Conservation (phyloP, 169 alveolate species). For the Plasmodium adleri region DNA sequence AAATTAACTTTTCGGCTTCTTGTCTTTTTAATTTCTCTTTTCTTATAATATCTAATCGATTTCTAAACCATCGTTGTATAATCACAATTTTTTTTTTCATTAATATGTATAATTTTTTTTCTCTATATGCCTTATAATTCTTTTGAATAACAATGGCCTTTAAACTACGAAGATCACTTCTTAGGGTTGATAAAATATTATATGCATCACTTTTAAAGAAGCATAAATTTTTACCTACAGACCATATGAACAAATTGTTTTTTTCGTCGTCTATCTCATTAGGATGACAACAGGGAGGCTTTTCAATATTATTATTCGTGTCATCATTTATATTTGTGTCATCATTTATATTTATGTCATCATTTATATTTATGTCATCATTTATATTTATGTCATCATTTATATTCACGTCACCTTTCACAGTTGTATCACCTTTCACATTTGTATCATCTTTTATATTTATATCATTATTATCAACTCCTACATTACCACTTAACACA, state of each 20-base stretch:
- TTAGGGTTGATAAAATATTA: conserved; percentile 78
- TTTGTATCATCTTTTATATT: neutral
- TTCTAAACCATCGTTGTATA: conserved; percentile 82
- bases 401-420: neutral
- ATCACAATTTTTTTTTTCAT: conserved; percentile 69
- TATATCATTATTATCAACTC: neutral
- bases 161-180: conserved; percentile 79
- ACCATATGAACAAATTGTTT: conserved; percentile 28
- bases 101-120: conserved; percentile 57
- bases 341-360: neutral
- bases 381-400: neutral
- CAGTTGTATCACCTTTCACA: neutral
- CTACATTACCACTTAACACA: neutral
- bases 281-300: too few species aligned
- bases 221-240: conserved; percentile 53
- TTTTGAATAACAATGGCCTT: conserved; percentile 79
- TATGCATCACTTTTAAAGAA: conserved; percentile 79
- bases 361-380: neutral
- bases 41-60: conserved; percentile 52
- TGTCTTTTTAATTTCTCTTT: conserved; percentile 15
- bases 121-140: conserved; percentile 71
- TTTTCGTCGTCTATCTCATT: neutral
- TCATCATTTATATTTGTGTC: neutral
- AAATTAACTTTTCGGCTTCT: conserved; percentile 25
- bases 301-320: neutral